Percentiles rank a stretch among this genome's conserved stretches.
These are phyloP conservation scores for Zymoseptoria passerinii DNA, from an alignment of 2,329 filamentous ascomycete genomes.

Conservation along the genomic window DNA sequence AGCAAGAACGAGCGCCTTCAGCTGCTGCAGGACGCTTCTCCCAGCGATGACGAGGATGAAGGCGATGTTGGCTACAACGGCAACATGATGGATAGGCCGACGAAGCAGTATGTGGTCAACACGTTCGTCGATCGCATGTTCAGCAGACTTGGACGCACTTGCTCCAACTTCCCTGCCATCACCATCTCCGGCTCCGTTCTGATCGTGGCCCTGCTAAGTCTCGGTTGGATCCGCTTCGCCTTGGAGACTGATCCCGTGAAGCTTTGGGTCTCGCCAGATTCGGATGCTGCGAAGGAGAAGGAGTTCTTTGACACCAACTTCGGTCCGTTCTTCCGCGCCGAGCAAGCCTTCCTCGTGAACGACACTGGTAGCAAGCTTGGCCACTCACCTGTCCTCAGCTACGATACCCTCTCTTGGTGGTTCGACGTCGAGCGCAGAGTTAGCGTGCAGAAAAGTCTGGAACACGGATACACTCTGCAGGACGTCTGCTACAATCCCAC, in stretches of 20 bases:
- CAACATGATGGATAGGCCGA: slow-evolving; percentile 70
- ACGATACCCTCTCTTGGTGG: slow-evolving; percentile 90
- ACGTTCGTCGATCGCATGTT: slow-evolving; percentile 74
- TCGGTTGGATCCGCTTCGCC: slow-evolving; percentile 83
- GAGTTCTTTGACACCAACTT: slow-evolving; percentile 88
- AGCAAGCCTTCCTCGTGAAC: slow-evolving; percentile 91
- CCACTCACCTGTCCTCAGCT: slow-evolving; percentile 70
- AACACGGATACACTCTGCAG: slow-evolving; percentile 60
- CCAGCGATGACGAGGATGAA: slow-evolving; percentile 90
- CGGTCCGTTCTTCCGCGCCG: slow-evolving; percentile 88
- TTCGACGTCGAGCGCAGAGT: slow-evolving; percentile 78
- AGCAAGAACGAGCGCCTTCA: slow-evolving; percentile 75
- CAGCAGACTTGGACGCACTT: slow-evolving; percentile 67
- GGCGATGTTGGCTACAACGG: slow-evolving; percentile 71
- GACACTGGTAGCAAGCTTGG: slow-evolving; percentile 55
- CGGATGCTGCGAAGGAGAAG: slow-evolving; percentile 85
- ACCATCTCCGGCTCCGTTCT: slow-evolving; percentile 72
- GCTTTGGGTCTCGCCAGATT: slow-evolving; percentile 93
- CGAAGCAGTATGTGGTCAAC: slow-evolving; percentile 74
- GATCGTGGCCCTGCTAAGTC: slow-evolving; percentile 67
- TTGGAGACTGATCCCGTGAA: slow-evolving; percentile 84
- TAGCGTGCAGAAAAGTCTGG: slow-evolving; percentile 59
- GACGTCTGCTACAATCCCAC: slow-evolving; percentile 94
- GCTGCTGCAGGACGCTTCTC: slow-evolving; percentile 72
- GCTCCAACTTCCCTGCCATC: slow-evolving; percentile 73